A percentile compares a stretch with the other conserved stretches of the same genome.
Evolutionary conservation across 306 rosid genomes (phyloP).

Genomic region (Corylus americana): DNA sequence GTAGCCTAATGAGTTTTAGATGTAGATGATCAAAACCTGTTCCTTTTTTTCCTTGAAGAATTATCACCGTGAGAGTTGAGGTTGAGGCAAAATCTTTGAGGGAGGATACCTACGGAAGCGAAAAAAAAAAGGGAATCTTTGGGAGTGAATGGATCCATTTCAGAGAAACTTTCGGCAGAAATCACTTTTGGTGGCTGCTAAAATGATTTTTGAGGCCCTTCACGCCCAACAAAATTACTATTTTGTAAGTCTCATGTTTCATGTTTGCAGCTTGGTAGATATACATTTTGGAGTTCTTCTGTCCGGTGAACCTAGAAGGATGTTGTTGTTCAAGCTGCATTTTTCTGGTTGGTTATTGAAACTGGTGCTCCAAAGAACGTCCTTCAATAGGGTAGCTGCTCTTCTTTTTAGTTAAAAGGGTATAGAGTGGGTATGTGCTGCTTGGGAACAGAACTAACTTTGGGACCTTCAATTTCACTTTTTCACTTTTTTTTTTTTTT

Average conservation of each 20-base stretch:
- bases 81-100: background rate
- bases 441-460: background rate
- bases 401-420: background rate
- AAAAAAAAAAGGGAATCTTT: background rate
- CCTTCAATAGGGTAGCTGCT: background rate
- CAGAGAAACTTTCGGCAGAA: background rate
- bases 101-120: background rate
- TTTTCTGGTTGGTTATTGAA: background rate
- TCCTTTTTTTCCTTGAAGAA: background rate
- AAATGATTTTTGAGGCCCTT: background rate
- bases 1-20: background rate
- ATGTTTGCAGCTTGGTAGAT: background rate
- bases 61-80: background rate
- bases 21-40: background rate
- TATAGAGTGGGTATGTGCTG: background rate
- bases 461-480: constrained; percentile 3
- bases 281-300: background rate
- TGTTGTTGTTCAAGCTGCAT: background rate
- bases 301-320: background rate
- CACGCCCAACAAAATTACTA: background rate
- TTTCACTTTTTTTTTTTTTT: no score
- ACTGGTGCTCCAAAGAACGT: background rate
- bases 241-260: background rate
- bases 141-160: background rate
- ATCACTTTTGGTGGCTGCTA: background rate